phyloP scores from a whole-genome alignment of 2,329 filamentous ascomycete genomes.

The Septoria petroselini region DNA sequence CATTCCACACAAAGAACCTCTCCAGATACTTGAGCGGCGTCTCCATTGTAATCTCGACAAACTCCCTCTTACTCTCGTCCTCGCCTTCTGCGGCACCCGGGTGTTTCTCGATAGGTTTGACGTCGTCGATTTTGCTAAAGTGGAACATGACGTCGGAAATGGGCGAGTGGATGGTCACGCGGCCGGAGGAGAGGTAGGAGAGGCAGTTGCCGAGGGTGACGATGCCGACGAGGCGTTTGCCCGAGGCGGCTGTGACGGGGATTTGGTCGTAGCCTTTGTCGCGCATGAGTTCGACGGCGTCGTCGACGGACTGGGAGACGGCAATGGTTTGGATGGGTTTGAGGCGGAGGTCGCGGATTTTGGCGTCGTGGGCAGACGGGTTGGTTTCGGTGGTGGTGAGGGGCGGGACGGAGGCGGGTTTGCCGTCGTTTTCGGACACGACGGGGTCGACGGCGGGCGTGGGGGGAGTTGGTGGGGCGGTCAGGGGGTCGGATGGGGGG shows the following conservation, averaged over 20 bases:
- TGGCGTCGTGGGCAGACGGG: conserved; percentile 74
- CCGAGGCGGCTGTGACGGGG: conserved; percentile 72
- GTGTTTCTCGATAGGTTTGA: conserved; percentile 81
- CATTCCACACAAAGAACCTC: conserved; percentile 98
- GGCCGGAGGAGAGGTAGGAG: conserved; percentile 80
- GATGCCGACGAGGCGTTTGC: conserved; percentile 74
- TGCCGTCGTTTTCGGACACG: conserved; percentile 17
- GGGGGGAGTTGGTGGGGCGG: conserved; percentile 38
- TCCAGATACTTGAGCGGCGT: conserved; percentile 80
- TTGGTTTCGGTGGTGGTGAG: conserved; percentile 40
- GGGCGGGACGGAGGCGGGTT: conserved; percentile 34
- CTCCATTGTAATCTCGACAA: conserved; percentile 90
- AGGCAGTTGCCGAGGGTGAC: conserved; percentile 94
- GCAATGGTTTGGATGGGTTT: conserved; percentile 90
- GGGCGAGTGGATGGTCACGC: conserved; percentile 68
- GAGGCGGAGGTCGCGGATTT: conserved; percentile 76
- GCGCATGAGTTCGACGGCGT: conserved; percentile 96
- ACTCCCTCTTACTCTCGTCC: conserved; percentile 58
- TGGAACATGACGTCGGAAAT: conserved; percentile 96
- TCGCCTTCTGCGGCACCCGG: conserved; percentile 47
- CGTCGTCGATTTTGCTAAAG: conserved; percentile 81
- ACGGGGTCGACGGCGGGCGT: conserved; percentile 37
- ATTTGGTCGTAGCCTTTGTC: conserved; percentile 98
- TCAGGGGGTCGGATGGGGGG: conserved; percentile 55
- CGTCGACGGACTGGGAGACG: conserved; percentile 67